Evolutionary conservation across 306 rosid species (phyloP).

Genomic region (Carpinus viminea): DNA sequence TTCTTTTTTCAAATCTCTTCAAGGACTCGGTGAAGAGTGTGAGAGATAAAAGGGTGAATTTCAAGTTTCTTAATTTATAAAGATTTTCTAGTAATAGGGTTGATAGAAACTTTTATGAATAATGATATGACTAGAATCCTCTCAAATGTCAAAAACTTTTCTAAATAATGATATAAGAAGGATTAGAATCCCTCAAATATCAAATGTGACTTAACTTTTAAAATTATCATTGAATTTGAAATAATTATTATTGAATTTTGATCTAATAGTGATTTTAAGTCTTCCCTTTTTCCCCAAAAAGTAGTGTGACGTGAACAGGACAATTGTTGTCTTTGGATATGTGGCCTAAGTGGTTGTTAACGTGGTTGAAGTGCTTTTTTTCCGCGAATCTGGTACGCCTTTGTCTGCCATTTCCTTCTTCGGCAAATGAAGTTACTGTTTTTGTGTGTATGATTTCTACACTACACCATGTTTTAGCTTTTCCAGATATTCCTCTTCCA

Average conservation of each 20-base stretch:
- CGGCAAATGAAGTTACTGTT: neutral
- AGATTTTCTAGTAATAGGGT: too few species aligned
- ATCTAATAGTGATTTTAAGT: too few species aligned
- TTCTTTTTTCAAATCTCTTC: neutral
- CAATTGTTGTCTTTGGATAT: neutral
- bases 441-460: neutral
- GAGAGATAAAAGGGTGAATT: neutral
- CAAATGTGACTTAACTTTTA: too few species aligned
- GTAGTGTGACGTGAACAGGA: neutral
- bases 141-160: too few species aligned
- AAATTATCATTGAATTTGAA: too few species aligned
- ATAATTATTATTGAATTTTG: too few species aligned
- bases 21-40: neutral
- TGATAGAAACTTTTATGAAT: too few species aligned
- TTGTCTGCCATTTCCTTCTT: conserved; percentile 6
- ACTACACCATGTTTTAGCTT: neutral
- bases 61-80: neutral
- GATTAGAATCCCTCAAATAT: too few species aligned
- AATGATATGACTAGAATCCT: too few species aligned
- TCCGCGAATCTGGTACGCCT: neutral
- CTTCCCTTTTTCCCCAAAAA: neutral
- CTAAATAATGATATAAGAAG: too few species aligned
- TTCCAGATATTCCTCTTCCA: neutral
- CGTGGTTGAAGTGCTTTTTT: neutral
- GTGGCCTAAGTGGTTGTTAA: neutral